These are phyloP conservation scores for Pseudopyricularia cyperi DNA, from an alignment of 2,329 filamentous ascomycete genomes.

Conservation along the genomic window DNA sequence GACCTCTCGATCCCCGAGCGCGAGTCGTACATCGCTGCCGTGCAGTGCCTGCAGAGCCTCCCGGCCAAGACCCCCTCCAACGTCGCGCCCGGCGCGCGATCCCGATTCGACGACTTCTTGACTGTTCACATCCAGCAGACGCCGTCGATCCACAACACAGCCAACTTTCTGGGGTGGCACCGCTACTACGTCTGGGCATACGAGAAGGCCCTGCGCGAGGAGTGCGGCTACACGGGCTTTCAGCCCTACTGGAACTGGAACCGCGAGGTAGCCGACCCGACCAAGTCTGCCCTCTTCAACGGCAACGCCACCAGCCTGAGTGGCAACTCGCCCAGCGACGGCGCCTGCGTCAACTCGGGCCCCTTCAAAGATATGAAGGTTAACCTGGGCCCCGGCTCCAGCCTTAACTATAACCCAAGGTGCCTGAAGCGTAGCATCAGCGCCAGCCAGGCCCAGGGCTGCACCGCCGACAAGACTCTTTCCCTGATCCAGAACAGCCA, in stretches of 20 bases:
- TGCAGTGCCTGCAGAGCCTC: slow-evolving; percentile 13
- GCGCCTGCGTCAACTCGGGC: slow-evolving; percentile 15
- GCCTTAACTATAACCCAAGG: slow-evolving; percentile 18
- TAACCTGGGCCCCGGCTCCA: slow-evolving; percentile 15
- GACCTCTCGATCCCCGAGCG: slow-evolving; percentile 12
- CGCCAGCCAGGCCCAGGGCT: slow-evolving; percentile 5
- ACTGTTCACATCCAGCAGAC: slow-evolving; percentile 20
- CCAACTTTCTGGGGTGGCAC: slow-evolving; percentile 11
- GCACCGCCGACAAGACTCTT: slow-evolving; percentile 10
- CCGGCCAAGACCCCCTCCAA: slow-evolving; percentile 7
- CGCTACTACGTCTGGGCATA: slow-evolving; percentile 16
- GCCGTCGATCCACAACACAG: slow-evolving; percentile 15
- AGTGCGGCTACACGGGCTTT: slow-evolving; percentile 21
- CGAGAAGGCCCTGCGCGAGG: slow-evolving; percentile 20
- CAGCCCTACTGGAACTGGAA: slow-evolving; percentile 26
- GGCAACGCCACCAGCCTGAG: slow-evolving; percentile 26
- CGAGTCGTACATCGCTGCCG: slow-evolving; percentile 12
- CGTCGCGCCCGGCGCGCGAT: slow-evolving; percentile 13
- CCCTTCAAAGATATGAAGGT: slow-evolving; percentile 16
- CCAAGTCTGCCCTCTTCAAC: slow-evolving; percentile 25
- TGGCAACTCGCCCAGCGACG: slow-evolving; percentile 15
- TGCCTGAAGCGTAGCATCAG: slow-evolving; percentile 20
- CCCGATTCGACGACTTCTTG: slow-evolving; percentile 18
- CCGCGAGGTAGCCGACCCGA: slow-evolving; percentile 14
- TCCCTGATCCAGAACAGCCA: slow-evolving; percentile 4